phyloP scores from a whole-genome alignment of 768 basidiomycete species.

The Clitopilus passeckerianus region DNA sequence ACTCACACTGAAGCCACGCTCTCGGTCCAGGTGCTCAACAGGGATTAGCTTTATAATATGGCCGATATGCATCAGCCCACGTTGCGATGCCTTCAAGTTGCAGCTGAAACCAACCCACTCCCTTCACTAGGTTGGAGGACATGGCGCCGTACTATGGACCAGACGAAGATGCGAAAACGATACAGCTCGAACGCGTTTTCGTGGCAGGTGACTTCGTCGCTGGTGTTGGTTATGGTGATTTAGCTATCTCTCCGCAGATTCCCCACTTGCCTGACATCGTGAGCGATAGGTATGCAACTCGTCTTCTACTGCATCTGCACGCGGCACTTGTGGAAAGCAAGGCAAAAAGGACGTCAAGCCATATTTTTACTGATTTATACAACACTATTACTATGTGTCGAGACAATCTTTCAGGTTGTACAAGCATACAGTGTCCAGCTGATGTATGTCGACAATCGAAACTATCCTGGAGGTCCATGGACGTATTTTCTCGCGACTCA shows the following conservation, averaged over 20 bases:
- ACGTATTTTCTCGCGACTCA: neutral
- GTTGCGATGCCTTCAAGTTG: neutral
- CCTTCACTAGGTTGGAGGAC: neutral
- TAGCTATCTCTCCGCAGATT: neutral
- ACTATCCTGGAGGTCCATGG: neutral
- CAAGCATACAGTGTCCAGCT: constrained; percentile 26
- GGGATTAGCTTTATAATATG: too few relatives aligned
- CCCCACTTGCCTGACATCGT: neutral
- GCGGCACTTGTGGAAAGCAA: constrained; percentile 28
- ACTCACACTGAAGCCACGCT: neutral
- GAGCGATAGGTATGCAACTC: constrained; percentile 29
- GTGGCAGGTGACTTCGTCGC: constrained; percentile 34
- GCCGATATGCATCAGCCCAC: neutral
- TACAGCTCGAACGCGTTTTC: constrained; percentile 34
- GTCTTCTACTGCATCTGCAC: constrained; percentile 30
- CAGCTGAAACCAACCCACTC: neutral
- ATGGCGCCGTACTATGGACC: constrained; percentile 21
- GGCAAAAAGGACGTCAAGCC: constrained; percentile 19
- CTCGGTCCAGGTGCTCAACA: neutral
- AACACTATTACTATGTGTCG: constrained; percentile 28
- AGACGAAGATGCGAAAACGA: constrained; percentile 23
- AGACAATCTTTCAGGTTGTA: constrained; percentile 31
- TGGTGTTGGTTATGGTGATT: constrained; percentile 35
- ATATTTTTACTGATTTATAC: constrained; percentile 32
- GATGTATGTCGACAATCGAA: neutral